These are phyloP conservation scores for Cercospora sp. DNA, from an alignment of 2,329 filamentous ascomycete species.

Conservation along the genomic window DNA sequence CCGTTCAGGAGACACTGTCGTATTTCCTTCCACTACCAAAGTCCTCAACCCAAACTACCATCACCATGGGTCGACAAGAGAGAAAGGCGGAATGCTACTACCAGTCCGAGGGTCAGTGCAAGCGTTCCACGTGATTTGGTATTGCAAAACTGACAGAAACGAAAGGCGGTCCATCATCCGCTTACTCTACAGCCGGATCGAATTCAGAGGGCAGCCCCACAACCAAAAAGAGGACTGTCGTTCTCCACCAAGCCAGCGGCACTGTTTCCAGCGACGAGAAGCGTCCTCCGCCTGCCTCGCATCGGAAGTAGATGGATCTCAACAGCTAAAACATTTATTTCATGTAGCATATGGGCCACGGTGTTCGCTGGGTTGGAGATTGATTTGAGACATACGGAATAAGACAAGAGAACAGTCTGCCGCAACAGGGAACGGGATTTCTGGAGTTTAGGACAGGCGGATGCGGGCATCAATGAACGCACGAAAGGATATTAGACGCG, in stretches of 20 bases:
- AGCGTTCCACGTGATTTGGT: not conserved
- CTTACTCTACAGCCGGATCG: constrained; percentile 13
- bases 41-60: not conserved
- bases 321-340: not conserved
- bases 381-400: not conserved
- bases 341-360: not conserved
- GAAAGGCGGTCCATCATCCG: not conserved
- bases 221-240: constrained; percentile 6
- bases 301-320: not conserved
- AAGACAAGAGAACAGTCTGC: not conserved
- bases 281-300: not conserved
- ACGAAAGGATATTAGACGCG: not conserved
- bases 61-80: constrained; percentile 14
- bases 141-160: not conserved
- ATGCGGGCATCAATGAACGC: not conserved
- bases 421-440: not conserved
- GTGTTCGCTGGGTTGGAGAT: not conserved
- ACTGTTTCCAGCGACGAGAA: constrained; percentile 13
- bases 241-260: constrained; percentile 23
- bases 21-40: not conserved
- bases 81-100: not conserved
- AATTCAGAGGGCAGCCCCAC: constrained; percentile 7
- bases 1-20: not conserved
- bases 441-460: not conserved
- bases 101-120: constrained; percentile 2